A percentile compares a stretch with the other conserved stretches of the same genome.
phyloP scores from a whole-genome alignment of 495 filamentous ascomycete genomes.

The Aspergillus biplanus region DNA sequence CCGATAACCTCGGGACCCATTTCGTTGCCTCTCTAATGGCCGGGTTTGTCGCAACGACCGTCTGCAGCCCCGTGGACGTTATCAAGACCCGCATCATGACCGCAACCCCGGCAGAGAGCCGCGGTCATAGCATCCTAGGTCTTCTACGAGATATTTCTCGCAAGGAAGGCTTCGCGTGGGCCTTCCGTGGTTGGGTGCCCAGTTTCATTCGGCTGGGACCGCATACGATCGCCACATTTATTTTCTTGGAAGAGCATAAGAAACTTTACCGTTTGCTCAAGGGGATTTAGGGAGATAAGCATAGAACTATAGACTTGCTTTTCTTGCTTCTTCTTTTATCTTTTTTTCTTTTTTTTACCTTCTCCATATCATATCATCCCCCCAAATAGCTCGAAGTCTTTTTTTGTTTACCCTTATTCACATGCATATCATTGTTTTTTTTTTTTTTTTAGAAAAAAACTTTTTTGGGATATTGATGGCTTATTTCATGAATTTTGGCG shows the following conservation, averaged over 20 bases:
- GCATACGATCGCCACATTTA: constrained; percentile 93
- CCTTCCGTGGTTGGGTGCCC: constrained; percentile 97
- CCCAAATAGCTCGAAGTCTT: constrained; percentile 13
- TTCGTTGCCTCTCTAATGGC: constrained; percentile 85
- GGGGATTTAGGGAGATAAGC: constrained; percentile 33
- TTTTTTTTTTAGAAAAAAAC: too few species aligned
- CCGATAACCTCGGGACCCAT: constrained; percentile 80
- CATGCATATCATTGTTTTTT: too few species aligned
- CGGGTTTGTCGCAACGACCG: constrained; percentile 91
- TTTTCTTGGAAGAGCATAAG: constrained; percentile 86
- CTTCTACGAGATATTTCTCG: constrained; percentile 70
- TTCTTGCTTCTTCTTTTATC: constrained; percentile 27
- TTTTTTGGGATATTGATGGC: constrained; percentile 34
- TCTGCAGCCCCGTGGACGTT: constrained; percentile 94
- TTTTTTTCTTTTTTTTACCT: constrained; percentile 22
- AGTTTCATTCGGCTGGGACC: constrained; percentile 91
- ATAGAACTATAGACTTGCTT: constrained; percentile 22
- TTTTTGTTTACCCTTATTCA: too few species aligned
- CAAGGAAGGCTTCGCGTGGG: constrained; percentile 82
- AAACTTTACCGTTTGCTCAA: constrained; percentile 55
- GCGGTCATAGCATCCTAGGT: constrained; percentile 59
- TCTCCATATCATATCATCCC: constrained; percentile 26
- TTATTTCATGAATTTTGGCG: constrained; percentile 20
- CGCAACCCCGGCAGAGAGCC: constrained; percentile 54
- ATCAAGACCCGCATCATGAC: constrained; percentile 97